phyloP scores from a whole-genome alignment of 306 rosid genomes.

The Mucuna pruriens region DNA sequence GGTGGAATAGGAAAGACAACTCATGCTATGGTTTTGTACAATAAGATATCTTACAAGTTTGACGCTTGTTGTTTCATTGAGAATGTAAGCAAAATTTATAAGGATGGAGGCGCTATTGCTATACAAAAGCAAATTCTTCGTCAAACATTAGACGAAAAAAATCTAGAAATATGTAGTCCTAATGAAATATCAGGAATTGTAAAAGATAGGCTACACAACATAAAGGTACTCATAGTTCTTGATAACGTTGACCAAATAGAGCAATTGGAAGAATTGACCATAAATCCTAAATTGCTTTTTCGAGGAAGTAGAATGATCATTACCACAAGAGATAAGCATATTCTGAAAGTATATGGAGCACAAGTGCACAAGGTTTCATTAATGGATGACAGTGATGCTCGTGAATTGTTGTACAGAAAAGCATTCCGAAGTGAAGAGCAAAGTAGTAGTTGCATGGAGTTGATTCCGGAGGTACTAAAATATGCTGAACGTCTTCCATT shows the following conservation, averaged over 20 bases:
- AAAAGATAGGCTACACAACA: not conserved
- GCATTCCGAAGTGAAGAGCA: slow-evolving; percentile 1
- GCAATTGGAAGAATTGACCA: slow-evolving; percentile 5
- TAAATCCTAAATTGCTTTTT: not conserved
- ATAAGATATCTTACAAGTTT: slow-evolving; percentile 34
- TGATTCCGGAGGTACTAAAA: not conserved
- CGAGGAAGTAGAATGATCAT: slow-evolving; percentile 21
- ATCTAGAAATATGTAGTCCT: not conserved
- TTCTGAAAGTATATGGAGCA: not conserved
- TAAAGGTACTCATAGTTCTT: slow-evolving; percentile 31
- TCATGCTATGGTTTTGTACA: slow-evolving; percentile 10
- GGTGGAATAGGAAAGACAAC: slow-evolving; percentile 43
- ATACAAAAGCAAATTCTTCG: slow-evolving; percentile 19
- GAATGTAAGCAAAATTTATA: not conserved
- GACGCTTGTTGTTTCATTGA: slow-evolving; percentile 21
- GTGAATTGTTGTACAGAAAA: not conserved
- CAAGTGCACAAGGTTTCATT: not conserved
- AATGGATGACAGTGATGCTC: not conserved
- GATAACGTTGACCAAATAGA: not conserved
- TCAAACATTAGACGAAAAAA: not conserved
- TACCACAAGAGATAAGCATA: slow-evolving; percentile 22
- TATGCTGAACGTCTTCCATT: slow-evolving; percentile 28
- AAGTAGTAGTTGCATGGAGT: not conserved
- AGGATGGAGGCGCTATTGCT: not conserved
- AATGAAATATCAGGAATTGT: slow-evolving; percentile 8